These are phyloP conservation scores for Neoarthrinium moseri DNA, from an alignment of 2,329 filamentous ascomycete genomes.

Conservation along the genomic window DNA sequence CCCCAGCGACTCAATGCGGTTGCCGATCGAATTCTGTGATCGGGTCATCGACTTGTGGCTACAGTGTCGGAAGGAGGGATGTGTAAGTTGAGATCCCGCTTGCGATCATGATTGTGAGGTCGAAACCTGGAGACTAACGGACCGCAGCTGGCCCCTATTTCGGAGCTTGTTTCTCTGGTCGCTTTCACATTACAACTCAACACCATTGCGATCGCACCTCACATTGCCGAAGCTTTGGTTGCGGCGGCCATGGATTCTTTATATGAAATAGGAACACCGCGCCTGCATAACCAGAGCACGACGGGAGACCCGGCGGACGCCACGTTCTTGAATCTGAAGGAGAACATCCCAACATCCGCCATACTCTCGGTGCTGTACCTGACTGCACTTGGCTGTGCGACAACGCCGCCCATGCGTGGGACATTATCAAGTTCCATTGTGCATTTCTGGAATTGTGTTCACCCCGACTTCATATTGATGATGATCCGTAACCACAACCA, in stretches of 20 bases:
- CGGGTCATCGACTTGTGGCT: conserved; percentile 67
- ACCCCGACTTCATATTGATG: conserved; percentile 64
- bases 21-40: conserved; percentile 64
- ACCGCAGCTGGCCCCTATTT: conserved; percentile 54
- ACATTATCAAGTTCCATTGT: conserved; percentile 28
- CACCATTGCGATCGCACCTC: conserved; percentile 50
- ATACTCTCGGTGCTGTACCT: conserved; percentile 67
- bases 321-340: conserved; percentile 41
- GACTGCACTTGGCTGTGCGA: conserved; percentile 59
- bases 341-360: conserved; percentile 60
- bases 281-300: conserved; percentile 45
- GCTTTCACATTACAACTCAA: conserved; percentile 12
- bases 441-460: conserved; percentile 67
- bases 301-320: conserved; percentile 44
- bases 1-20: conserved; percentile 45
- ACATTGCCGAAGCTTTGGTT: conserved; percentile 57
- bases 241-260: conserved; percentile 59
- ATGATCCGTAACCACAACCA: conserved; percentile 66
- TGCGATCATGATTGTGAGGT: background rate
- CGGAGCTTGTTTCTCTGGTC: conserved; percentile 55
- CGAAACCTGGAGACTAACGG: no score
- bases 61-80: conserved; percentile 61
- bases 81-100: conserved; percentile 20
- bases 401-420: conserved; percentile 24
- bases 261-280: conserved; percentile 55